Percentiles rank a stretch among this genome's conserved stretches.
Conservation (phyloP, 2,329 filamentous ascomycete species). For the Didymosphaeria variabile region DNA sequence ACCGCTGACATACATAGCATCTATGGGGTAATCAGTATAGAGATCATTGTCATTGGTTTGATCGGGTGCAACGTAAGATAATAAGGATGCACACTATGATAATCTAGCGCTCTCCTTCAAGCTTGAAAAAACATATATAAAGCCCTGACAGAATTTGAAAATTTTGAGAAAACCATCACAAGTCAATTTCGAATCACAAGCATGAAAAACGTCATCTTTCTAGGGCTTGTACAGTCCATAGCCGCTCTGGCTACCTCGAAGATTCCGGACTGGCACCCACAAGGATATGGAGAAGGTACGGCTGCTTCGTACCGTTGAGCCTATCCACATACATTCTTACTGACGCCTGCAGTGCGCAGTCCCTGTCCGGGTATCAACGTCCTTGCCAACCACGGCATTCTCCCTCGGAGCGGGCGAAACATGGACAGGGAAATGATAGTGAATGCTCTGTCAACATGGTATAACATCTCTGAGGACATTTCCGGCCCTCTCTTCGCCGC, state of each 20-base stretch:
- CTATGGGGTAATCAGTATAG: neutral
- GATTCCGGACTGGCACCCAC: no score
- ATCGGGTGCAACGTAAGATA: neutral
- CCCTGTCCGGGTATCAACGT: slow-evolving; percentile 4
- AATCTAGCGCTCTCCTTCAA: no score
- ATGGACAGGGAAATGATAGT: neutral
- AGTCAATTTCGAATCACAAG: neutral
- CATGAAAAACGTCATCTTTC: no score
- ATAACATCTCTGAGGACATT: neutral
- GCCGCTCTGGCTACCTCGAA: no score
- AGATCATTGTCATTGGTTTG: neutral
- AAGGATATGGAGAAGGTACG: no score
- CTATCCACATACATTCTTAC: neutral
- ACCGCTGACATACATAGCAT: neutral
- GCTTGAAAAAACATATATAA: neutral
- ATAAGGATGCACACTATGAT: neutral
- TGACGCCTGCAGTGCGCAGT: neutral
- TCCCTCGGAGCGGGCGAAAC: neutral
- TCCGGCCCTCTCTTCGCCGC: neutral
- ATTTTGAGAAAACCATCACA: neutral
- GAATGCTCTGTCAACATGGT: neutral
- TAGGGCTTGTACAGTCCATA: no score
- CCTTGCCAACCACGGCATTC: neutral
- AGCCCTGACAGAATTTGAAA: neutral
- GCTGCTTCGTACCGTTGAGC: no score